phyloP scores from a whole-genome alignment of 2,329 filamentous ascomycete species.

The Cercospora sp. region DNA sequence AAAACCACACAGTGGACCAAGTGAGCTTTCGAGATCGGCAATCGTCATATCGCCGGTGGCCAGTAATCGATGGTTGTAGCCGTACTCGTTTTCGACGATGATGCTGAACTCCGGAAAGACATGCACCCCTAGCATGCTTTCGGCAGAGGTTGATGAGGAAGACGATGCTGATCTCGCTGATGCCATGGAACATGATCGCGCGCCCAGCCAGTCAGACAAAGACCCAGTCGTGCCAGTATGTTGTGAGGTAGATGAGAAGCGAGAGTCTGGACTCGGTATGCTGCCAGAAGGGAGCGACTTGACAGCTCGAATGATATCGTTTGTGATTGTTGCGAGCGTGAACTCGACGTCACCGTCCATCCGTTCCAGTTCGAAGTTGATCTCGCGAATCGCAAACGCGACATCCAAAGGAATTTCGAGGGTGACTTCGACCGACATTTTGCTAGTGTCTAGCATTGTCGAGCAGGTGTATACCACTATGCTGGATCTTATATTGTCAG shows the following conservation, averaged over 20 bases:
- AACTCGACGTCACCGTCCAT: constrained; percentile 19
- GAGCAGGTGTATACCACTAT: background rate
- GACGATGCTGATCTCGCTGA: constrained; percentile 4
- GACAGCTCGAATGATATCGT: constrained; percentile 20
- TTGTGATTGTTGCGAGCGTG: constrained; percentile 18
- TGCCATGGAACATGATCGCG: constrained; percentile 8
- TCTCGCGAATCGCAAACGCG: constrained; percentile 17
- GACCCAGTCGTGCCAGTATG: background rate
- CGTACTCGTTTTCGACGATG: constrained; percentile 10
- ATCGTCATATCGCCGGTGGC: constrained; percentile 20
- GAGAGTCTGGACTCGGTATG: background rate
- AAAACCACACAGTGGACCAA: constrained; percentile 18
- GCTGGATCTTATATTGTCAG: background rate
- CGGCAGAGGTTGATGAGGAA: constrained; percentile 6
- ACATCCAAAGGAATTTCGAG: constrained; percentile 16
- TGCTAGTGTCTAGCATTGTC: background rate
- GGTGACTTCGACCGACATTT: constrained; percentile 15
- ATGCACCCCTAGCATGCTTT: background rate
- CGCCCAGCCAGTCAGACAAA: background rate
- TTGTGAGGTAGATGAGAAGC: constrained; percentile 1
- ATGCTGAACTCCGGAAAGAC: constrained; percentile 6
- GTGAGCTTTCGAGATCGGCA: constrained; percentile 13
- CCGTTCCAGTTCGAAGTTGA: constrained; percentile 17
- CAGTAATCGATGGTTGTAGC: constrained; percentile 5
- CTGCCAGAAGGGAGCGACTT: constrained; percentile 15